Conservation (phyloP, 1,284 basidiomycete species). For the Cutaneotrichosporon cavernicola region DNA sequence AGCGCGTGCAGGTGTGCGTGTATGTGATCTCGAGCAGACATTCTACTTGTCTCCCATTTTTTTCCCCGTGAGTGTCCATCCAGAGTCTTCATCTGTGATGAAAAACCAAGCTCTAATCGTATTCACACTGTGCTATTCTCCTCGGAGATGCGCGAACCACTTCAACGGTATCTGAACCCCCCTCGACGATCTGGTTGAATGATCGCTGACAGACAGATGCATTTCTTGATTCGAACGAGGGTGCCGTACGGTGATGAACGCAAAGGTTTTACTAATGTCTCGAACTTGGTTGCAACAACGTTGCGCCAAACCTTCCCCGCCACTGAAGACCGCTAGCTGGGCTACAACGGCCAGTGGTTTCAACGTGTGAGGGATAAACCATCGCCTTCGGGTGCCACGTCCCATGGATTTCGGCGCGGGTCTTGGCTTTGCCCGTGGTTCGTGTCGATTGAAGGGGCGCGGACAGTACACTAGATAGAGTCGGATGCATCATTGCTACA, state of each 20-base stretch:
- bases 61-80: conserved; percentile 14
- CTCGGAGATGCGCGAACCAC: conserved; percentile 46
- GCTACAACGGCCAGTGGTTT: conserved; percentile 36
- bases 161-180: conserved; percentile 53
- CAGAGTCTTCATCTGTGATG: conserved; percentile 34
- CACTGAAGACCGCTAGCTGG: conserved; percentile 43
- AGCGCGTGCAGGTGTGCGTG: conserved; percentile 9
- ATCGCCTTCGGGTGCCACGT: conserved; percentile 24
- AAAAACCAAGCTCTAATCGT: conserved; percentile 52
- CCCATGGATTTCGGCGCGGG: conserved; percentile 48
- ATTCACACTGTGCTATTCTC: conserved; percentile 53
- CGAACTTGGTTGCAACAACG: not conserved
- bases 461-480: conserved; percentile 23
- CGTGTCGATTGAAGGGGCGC: conserved; percentile 42
- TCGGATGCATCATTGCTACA: conserved; percentile 7
- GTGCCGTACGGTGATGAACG: not conserved
- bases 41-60: conserved; percentile 8
- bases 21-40: conserved; percentile 26
- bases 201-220: conserved; percentile 21
- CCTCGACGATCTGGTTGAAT: conserved; percentile 7
- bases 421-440: conserved; percentile 30
- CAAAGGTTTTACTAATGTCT: not conserved
- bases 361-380: conserved; percentile 39
- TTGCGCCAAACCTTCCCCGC: conserved; percentile 28
- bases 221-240: conserved; percentile 12